Base-by-base conservation (phyloP, 2,329 filamentous ascomycete genomes). In the Exophiala phaeomuriformis region DNA sequence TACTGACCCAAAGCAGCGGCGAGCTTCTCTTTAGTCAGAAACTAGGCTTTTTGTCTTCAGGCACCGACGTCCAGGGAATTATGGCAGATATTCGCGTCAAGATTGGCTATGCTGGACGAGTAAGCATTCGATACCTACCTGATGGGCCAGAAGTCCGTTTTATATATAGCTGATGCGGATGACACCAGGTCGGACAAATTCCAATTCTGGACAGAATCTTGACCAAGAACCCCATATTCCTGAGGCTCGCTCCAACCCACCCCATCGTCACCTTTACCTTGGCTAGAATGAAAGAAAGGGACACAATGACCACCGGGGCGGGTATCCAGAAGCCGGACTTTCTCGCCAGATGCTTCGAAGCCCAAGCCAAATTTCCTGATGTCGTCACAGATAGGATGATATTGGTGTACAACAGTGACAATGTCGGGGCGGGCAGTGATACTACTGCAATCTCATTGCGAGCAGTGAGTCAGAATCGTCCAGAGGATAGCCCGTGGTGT, bases 201-300 rank as follows among this genome's bases (percentile, higher is more conserved):
- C 60, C 60, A 10, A 49, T 45, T 12, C 29, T 61, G 7, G 60
- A 62, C 46, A 46, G 42, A n/a, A 28, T 61, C 12, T 36, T 61
- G n/a, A 49, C 53, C 29, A 59, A 61, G 47, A 62, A 59, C 33
- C 51, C 56, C 4, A 42, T 63, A 4, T 77, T 88, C 10, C 77
- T 83, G 52, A 80, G 81, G 63, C 82, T 78, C 70, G 84, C 85
- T 64, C 79, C 79, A 4, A 82, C 85, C 5, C 86, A 87, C 64
- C 83, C 85, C 1, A 83, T 88, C 0, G 85, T 85, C 5, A 74
- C 75, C 12, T 90, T 90, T 65, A 85, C 85, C 0, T 76, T 80
- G 51, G 79, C 76, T 3, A 80, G 83, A 53, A 84, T 86, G 71
- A 77, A 76, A 28, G 83, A 86, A 65, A 81, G 85, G 30, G 74